Evolutionary conservation across 2,329 filamentous ascomycete species (phyloP).

Genomic region (Nigrograna mackinnonii): DNA sequence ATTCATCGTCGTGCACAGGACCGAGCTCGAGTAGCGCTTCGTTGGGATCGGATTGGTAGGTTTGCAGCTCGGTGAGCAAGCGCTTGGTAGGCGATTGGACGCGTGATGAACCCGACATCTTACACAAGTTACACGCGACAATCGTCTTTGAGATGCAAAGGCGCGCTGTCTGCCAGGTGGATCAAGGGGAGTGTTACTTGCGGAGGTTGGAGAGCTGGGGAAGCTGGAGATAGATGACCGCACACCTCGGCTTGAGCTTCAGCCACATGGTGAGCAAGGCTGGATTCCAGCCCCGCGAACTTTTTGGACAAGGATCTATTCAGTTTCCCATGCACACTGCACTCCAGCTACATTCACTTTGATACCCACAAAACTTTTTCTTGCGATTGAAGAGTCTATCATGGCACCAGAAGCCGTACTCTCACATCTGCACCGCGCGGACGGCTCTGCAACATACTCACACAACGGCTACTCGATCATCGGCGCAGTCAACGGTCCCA

Average conservation of each 20-base stretch:
- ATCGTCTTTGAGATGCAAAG: too few relatives aligned
- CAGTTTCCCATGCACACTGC: too few relatives aligned
- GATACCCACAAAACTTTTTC: too few relatives aligned
- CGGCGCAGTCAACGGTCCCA: conserved; percentile 86
- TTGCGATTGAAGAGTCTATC: neutral
- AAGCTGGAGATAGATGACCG: neutral
- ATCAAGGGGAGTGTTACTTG: neutral
- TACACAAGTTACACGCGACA: conserved; percentile 6
- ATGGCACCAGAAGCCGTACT: conserved; percentile 34
- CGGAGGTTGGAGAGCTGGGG: conserved; percentile 1
- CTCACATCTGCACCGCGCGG: conserved; percentile 65
- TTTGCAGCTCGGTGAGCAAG: conserved; percentile 64
- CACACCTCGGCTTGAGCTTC: conserved; percentile 11
- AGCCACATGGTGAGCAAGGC: conserved; percentile 21
- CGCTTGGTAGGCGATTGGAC: conserved; percentile 56
- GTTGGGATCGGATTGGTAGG: conserved; percentile 60
- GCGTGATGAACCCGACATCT: conserved; percentile 37
- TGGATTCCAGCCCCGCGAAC: conserved; percentile 21
- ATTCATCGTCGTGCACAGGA: conserved; percentile 59
- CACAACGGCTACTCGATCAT: conserved; percentile 79
- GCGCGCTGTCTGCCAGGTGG: too few relatives aligned
- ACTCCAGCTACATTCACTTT: too few relatives aligned
- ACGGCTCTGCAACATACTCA: conserved; percentile 80
- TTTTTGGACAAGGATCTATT: conserved; percentile 20
- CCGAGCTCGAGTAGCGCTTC: conserved; percentile 60